These are phyloP conservation scores for Brassica cretica DNA, from an alignment of 345 rosid genomes.

Conservation along the genomic window DNA sequence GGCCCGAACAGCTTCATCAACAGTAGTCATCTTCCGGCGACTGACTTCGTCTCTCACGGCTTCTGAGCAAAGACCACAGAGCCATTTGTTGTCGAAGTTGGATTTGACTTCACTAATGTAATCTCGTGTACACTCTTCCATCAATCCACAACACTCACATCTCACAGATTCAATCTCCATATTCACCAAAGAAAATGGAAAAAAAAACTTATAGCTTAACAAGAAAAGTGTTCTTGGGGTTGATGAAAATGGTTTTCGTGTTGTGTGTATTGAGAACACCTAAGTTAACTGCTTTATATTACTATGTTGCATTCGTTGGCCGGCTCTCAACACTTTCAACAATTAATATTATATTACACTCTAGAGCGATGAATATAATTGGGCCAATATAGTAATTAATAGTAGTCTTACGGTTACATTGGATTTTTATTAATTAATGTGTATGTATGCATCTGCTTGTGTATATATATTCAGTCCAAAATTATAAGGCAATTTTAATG, in stretches of 20 bases:
- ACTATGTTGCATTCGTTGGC: slow-evolving; percentile 31
- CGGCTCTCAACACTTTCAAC: slow-evolving; percentile 21
- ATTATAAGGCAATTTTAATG: neutral
- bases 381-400: slow-evolving; percentile 10
- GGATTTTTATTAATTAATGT: neutral
- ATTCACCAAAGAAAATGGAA: neutral
- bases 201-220: neutral
- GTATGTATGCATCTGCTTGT: no score
- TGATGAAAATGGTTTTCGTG: slow-evolving; percentile 24
- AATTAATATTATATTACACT: neutral
- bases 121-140: slow-evolving; percentile 90
- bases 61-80: slow-evolving; percentile 94
- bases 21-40: slow-evolving; percentile 45
- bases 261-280: slow-evolving; percentile 6
- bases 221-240: neutral
- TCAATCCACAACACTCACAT: slow-evolving; percentile 91
- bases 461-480: neutral
- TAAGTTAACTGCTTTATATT: slow-evolving; percentile 17
- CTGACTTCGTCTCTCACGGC: slow-evolving; percentile 81
- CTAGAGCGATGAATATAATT: slow-evolving; percentile 6
- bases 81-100: slow-evolving; percentile 89
- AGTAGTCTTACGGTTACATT: slow-evolving; percentile 25
- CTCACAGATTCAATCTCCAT: slow-evolving; percentile 87
- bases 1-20: slow-evolving; percentile 88
- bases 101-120: slow-evolving; percentile 75